Base-by-base conservation (phyloP, 2,329 filamentous ascomycete genomes). In the Hypoxylon sp. region DNA sequence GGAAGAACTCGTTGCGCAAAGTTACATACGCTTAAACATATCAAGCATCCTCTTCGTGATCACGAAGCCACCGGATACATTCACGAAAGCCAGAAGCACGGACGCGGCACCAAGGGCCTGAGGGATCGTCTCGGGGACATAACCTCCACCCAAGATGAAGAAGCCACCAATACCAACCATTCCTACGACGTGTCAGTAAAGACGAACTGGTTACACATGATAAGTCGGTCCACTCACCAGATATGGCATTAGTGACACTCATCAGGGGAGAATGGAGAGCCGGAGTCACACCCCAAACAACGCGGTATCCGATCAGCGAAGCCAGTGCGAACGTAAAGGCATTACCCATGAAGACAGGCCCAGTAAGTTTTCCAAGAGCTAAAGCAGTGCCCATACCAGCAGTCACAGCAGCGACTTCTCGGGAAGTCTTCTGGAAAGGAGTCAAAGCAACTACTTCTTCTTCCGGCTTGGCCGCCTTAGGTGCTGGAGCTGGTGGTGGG, bases 1-100 rank as follows among this genome's bases (percentile, higher is more conserved):
- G 58, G 61, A 27, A 44, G 17, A 44, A 8, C 10, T n/a, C 31
- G 22, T 2, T 44, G 2, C 3, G 1, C 20, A 10, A 25, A 37
- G 3, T 54, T 5, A 78, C 86, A 74, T 76, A 85, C 92, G 88
- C 77, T 92, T 92, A 78, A 95, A 95, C 92, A 95, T 95, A 78
- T 97, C 94, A 48, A 97, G 84, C 94, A 97, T 97, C 70, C 94
- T 88, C 82, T 97, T 97, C 2, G 94, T 97, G 66, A 97, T 93
- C 48, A 97, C 92, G 68, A 97, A 97, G 0, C 94, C 94, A 64
- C 94, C 94, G 0, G 92, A 91, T 2, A 97, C 90, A 72, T 97
- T 97, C 69, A 97, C 92, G 77, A 96, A 97, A 0, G 94, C 94
- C 20, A 97, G 82, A 4, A 96, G 83, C 1, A 97, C 94, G 1